These are phyloP conservation scores for Boletus coccyginus DNA, from an alignment of 768 basidiomycete genomes.

Conservation along the genomic window DNA sequence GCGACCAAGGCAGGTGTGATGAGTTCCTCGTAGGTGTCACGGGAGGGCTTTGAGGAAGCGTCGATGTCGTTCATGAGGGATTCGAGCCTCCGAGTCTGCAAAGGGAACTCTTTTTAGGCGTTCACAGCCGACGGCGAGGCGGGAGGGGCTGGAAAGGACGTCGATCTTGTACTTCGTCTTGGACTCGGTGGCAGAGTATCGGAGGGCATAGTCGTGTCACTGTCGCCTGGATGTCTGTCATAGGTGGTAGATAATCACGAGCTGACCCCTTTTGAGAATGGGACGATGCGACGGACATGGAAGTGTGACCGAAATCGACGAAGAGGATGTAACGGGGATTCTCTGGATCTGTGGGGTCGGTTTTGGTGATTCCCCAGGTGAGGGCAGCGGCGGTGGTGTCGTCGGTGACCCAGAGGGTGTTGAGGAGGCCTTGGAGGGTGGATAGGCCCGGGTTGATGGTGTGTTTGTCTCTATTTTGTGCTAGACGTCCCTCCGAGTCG, in stretches of 20 bases:
- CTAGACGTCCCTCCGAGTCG: no score
- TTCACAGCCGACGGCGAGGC: constrained; percentile 85
- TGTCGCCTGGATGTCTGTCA: constrained; percentile 92
- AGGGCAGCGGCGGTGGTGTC: constrained; percentile 95
- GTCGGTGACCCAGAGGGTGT: constrained; percentile 92
- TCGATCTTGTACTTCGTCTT: constrained; percentile 97
- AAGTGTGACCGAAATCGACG: constrained; percentile 93
- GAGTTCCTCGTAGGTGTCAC: constrained; percentile 81
- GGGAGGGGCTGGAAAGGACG: constrained; percentile 85
- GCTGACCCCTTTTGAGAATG: constrained; percentile 89
- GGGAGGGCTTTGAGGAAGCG: constrained; percentile 77
- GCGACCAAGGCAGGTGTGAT: constrained; percentile 73
- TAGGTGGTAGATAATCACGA: constrained; percentile 72
- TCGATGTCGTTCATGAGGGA: constrained; percentile 96
- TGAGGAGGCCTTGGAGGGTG: constrained; percentile 48
- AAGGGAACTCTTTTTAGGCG: constrained; percentile 95
- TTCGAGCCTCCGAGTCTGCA: constrained; percentile 92
- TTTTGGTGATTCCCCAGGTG: constrained; percentile 98
- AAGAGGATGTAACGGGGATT: constrained; percentile 86
- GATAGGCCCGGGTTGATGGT: no score
- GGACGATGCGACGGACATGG: constrained; percentile 81
- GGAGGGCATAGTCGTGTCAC: constrained; percentile 90
- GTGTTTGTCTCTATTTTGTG: no score
- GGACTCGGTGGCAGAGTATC: constrained; percentile 90
- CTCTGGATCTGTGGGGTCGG: constrained; percentile 87